A percentile compares a stretch with the other conserved stretches of the same genome.
Evolutionary conservation across 2,329 filamentous ascomycete genomes (phyloP).

Genomic region (Aciculosporium take): DNA sequence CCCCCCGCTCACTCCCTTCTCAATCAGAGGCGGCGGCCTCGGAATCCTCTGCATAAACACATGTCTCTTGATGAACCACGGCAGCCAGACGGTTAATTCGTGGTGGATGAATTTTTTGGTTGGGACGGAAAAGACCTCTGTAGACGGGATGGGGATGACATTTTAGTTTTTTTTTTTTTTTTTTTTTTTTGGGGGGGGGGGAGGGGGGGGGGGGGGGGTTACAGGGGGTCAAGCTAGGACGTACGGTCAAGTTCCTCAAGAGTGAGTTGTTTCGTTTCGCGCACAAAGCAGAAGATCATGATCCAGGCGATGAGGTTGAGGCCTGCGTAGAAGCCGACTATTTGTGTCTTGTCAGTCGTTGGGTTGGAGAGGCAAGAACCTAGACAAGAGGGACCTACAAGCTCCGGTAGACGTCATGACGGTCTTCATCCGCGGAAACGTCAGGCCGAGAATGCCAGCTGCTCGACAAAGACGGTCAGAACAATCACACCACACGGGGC

Average conservation of each 20-base stretch:
- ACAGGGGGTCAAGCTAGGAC: background rate
- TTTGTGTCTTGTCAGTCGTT: background rate
- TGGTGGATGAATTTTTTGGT: conserved; percentile 19
- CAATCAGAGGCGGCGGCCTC: conserved; percentile 19
- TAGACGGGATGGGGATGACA: background rate
- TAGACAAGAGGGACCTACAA: conserved; percentile 11
- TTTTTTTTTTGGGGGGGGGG: conserved; percentile 13
- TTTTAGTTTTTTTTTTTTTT: background rate
- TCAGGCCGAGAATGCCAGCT: conserved; percentile 22
- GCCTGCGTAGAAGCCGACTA: conserved; percentile 27
- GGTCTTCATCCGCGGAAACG: conserved; percentile 30
- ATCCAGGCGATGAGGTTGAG: conserved; percentile 30
- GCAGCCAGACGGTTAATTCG: conserved; percentile 19
- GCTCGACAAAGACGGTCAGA: background rate
- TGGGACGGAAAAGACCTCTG: conserved; percentile 20
- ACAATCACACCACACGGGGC: background rate
- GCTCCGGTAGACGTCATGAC: conserved; percentile 19
- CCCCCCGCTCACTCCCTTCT: conserved; percentile 4
- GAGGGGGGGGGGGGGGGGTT: conserved; percentile 10
- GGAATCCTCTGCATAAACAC: conserved; percentile 18
- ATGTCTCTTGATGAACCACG: conserved; percentile 24
- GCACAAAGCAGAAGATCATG: conserved; percentile 34
- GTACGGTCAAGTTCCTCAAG: conserved; percentile 25
- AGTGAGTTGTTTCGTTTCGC: conserved; percentile 33
- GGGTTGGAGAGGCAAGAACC: background rate